Conservation (phyloP, 305 asterid species). For the Solanum chacoense region DNA sequence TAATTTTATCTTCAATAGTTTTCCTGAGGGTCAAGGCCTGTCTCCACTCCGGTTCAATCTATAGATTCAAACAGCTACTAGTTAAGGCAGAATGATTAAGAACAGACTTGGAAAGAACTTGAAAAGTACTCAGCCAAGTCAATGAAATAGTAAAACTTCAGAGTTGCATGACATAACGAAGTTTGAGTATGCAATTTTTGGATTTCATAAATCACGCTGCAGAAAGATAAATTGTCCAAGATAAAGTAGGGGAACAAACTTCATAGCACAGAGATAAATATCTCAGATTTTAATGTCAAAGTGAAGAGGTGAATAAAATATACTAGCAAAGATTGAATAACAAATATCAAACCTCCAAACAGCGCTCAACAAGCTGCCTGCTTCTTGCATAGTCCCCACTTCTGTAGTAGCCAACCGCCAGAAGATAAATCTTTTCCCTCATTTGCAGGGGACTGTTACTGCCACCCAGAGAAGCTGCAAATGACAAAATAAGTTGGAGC, state of each 20-base stretch:
- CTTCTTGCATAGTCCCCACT: conserved; percentile 70
- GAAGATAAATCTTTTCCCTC: conserved; percentile 72
- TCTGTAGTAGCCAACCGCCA: conserved; percentile 79
- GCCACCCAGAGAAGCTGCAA: conserved; percentile 64
- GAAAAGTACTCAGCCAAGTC: not conserved
- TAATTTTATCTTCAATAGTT: conserved; percentile 76
- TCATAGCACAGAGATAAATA: not conserved
- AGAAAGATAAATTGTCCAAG: not conserved
- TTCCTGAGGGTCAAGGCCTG: conserved; percentile 79
- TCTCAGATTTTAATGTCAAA: not conserved
- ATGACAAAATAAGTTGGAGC: not conserved
- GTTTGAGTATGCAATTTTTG: not conserved
- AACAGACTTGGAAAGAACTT: not conserved
- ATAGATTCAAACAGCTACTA: conserved; percentile 4
- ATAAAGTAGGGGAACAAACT: not conserved
- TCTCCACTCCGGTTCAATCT: conserved; percentile 90
- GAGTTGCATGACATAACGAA: not conserved
- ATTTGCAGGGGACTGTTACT: conserved; percentile 33
- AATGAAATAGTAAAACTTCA: not conserved
- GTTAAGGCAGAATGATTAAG: not conserved
- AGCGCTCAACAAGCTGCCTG: conserved; percentile 69
- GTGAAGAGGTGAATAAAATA: not conserved
- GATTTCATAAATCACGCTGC: not conserved
- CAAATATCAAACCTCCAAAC: conserved; percentile 54
- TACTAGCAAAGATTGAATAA: not conserved